Base-by-base conservation (phyloP, 2,329 filamentous ascomycete genomes). In the Cercospora brassicicola region DNA sequence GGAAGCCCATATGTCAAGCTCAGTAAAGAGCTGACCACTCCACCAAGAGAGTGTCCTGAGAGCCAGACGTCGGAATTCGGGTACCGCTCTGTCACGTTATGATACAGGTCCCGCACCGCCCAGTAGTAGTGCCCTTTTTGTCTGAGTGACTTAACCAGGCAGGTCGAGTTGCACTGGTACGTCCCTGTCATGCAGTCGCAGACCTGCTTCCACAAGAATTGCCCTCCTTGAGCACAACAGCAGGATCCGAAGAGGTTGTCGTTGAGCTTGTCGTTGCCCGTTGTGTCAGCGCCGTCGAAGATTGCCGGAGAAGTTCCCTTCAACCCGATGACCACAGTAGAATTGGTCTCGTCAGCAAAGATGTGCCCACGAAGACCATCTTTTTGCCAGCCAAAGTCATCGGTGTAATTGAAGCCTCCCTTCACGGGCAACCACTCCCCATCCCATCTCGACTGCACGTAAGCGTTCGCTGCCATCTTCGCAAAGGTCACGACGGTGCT, bases 241-340 rank as follows among this genome's bases (percentile, higher is more conserved):
- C 95, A 99, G 77, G 94, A 96, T 82, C 97, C 97, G 81, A 96
- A 97, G 9, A 99, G 85, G 78, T 99, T 99, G 81, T 99, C 95
- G 78, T 98, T 99, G 76, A 94, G 84, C 82, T 99, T 99, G 82
- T 99, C 95, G 73, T 97, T 97, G 28, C 93, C 96, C 0, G 94
- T 98, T 1, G 95, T 98, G 62, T 94, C 94, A 42, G 94, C 91
- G n/a, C 95, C 95, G 78, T 98, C 94, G 77, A 97, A 98, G 3
- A 98, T 89, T 11, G 95, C 94, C 1, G 90, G 88, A 8, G 82
- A 76, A 20, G 59, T 59, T 30, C 57, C 64, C 42, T 36, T 53
- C 66, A 99, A 81, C 4, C 93, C 94, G 71, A 98, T 95, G 51
- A 98, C 89, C 63, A 98, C 86, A 1, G 94, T 98, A 39, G 88